Conservation (phyloP, 2,329 filamentous ascomycete species). For the Penicillium sp. region DNA sequence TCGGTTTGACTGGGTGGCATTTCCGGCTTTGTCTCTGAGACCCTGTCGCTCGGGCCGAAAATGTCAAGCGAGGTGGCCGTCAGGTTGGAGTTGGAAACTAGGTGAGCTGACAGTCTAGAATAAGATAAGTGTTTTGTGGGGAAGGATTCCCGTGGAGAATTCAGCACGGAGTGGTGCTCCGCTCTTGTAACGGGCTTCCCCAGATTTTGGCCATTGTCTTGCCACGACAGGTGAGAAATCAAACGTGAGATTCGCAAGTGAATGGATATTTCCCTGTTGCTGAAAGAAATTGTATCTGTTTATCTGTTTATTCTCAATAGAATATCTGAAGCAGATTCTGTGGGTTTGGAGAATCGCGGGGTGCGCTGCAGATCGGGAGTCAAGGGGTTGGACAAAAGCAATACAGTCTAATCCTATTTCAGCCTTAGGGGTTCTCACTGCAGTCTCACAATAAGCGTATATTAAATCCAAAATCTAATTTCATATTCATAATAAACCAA, state of each 20-base stretch:
- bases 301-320: neutral
- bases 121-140: conserved; percentile 22
- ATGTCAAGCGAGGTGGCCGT: neutral
- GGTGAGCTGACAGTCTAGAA: conserved; percentile 1
- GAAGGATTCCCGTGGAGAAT: conserved; percentile 24
- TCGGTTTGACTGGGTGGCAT: neutral
- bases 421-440: neutral
- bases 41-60: conserved; percentile 7
- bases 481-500: neutral
- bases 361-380: neutral
- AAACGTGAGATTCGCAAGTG: neutral
- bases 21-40: neutral
- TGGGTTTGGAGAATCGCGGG: neutral
- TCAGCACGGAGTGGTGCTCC: conserved; percentile 24
- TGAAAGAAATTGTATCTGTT: too few relatives aligned
- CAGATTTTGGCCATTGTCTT: neutral
- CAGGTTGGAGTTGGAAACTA: neutral
- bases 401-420: neutral
- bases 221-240: neutral
- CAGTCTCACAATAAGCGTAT: neutral
- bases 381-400: neutral
- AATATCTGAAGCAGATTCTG: neutral
- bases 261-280: too few relatives aligned
- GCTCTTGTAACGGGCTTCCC: conserved; percentile 8
- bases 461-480: neutral